A percentile compares a stretch with the other conserved stretches of the same genome.
Conservation (phyloP, 306 rosid genomes). For the Cicer judaicum region DNA sequence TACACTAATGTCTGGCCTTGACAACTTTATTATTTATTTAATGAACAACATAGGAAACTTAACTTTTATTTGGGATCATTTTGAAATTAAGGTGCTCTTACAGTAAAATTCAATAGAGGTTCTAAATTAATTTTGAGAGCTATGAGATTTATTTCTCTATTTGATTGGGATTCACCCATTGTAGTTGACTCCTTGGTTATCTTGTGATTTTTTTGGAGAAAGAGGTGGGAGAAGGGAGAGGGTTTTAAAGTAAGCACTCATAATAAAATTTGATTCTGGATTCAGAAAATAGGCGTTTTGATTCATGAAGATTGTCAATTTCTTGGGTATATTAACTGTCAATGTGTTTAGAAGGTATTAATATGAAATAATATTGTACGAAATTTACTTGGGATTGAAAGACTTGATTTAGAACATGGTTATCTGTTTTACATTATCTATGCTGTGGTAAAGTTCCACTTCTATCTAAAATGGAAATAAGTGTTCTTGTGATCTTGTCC, state of each 20-base stretch:
- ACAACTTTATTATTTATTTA: background rate
- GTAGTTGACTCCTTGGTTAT: background rate
- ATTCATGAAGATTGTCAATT: background rate
- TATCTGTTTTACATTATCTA: no score
- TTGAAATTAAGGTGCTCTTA: background rate
- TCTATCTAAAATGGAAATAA: no score
- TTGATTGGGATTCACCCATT: background rate
- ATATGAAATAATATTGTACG: no score
- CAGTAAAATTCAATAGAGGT: background rate
- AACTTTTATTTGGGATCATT: background rate
- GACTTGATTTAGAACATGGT: no score
- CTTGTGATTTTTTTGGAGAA: background rate
- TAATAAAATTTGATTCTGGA: background rate
- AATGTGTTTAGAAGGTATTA: background rate
- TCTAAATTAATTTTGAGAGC: slow-evolving; percentile 9
- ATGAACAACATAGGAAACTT: slow-evolving; percentile 8
- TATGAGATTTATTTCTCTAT: background rate
- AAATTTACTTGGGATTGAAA: no score
- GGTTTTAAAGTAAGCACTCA: no score
- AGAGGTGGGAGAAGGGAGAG: no score
- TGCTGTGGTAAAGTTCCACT: no score
- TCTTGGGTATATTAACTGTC: background rate
- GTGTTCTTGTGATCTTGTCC: no score
- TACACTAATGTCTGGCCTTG: background rate
- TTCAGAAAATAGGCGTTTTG: background rate